Evolutionary conservation across 176 grass and related monocot species (phyloP).

Genomic region (Triticum timopheevii): DNA sequence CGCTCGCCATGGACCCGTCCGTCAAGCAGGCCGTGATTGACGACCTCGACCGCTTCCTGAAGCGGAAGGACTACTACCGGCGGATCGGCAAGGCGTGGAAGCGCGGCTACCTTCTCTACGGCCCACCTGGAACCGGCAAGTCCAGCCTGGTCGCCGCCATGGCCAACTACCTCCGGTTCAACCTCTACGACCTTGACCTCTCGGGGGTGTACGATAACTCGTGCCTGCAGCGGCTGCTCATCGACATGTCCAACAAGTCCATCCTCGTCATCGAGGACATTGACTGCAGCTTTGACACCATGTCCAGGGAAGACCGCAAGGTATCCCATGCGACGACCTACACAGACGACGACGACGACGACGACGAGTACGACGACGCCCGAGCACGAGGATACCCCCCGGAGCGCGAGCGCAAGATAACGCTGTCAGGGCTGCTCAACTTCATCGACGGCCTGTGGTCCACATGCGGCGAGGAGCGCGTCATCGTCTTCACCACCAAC

Average conservation of each 20-base stretch:
- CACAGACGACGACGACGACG: neutral
- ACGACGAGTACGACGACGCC: neutral
- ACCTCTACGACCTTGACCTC: slow-evolving; percentile 36
- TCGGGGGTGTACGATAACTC: neutral
- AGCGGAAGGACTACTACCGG: slow-evolving; percentile 24
- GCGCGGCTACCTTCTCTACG: slow-evolving; percentile 7
- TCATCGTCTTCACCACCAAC: slow-evolving; percentile 90
- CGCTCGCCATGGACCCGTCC: slow-evolving; percentile 34
- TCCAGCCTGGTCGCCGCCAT: slow-evolving; percentile 38
- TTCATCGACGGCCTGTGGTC: slow-evolving; percentile 47
- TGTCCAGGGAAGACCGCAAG: neutral
- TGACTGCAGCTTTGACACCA: slow-evolving; percentile 13
- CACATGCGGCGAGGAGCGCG: slow-evolving; percentile 59
- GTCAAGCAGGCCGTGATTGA: neutral
- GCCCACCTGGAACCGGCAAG: slow-evolving; percentile 30
- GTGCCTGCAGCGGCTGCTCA: slow-evolving; percentile 10
- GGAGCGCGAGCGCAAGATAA: slow-evolving; percentile 1
- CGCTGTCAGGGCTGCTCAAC: slow-evolving; percentile 34
- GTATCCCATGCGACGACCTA: neutral
- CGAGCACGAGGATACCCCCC: neutral
- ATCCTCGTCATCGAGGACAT: slow-evolving; percentile 28
- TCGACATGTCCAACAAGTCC: neutral
- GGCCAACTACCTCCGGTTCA: slow-evolving; percentile 36
- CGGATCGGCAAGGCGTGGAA: slow-evolving; percentile 16
- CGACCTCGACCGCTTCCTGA: slow-evolving; percentile 35